Evolutionary conservation across 495 filamentous ascomycete species (phyloP), one percentile per base, ranked within the genome.

Genomic region (Cercophora newfieldiana): DNA sequence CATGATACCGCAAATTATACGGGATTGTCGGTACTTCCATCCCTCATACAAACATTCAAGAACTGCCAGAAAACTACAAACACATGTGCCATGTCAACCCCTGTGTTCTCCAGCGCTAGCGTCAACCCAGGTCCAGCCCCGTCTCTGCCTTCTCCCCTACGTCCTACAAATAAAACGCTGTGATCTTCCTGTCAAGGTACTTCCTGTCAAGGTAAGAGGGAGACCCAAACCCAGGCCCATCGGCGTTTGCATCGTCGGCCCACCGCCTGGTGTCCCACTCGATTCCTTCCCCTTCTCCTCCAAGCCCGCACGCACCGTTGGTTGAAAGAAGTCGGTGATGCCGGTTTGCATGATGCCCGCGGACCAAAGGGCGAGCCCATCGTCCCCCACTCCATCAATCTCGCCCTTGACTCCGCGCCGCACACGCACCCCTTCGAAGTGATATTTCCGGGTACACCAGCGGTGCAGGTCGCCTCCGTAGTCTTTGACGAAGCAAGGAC

Each of bases 301-400:
- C 19, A 64, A 64, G 51, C 61, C 61, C 21, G 57, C 51, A 64
- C 50, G 61, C 31, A 29, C 51, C 51, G 29, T 64, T 57, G 61
- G 61, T 64, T 56, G 28, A 57, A 64, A 64, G 61, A 64, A 64
- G 61, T 64, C 50, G 30, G 61, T 64, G 29, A 64, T 64, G 51
- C 28, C 29, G 24, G 61, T 31, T 64, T 64, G 29, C 61, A 57
- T 64, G 19, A 64, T 64, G 24, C 29, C 50, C 61, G 26, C 19
- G 50, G 61, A 50, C 61, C 50, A 57, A 57, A 64, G 51, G 51
- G 61, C 28, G 29, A 57, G 61, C 50, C 51, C 28, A 64, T 64
- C 50, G n/a, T 57, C 61, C 21, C 47, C 28, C 51, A 64, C 51
- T 64, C 51, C 28, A 64, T 57, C 28, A 56, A 64, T 64, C 61